phyloP scores from a whole-genome alignment of 83 land plant genomes.

The Larix sibirica region DNA sequence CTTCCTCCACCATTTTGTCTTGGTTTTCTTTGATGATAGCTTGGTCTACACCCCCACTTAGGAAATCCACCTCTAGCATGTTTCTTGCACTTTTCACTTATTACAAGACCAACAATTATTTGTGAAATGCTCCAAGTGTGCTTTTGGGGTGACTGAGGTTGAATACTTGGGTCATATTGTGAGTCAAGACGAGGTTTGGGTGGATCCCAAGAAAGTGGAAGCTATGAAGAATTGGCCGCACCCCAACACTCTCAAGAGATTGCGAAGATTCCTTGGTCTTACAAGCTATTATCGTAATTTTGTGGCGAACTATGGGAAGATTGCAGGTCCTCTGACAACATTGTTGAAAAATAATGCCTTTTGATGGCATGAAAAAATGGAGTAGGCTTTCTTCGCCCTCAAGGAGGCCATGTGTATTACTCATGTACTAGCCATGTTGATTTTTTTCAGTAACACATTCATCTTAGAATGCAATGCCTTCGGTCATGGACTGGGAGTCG shows the following conservation, averaged over 20 bases:
- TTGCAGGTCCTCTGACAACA: background rate
- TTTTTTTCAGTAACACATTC: background rate
- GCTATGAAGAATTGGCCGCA: background rate
- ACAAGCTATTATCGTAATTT: background rate
- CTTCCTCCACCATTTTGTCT: background rate
- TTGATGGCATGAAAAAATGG: background rate
- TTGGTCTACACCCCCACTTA: background rate
- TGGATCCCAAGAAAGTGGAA: background rate
- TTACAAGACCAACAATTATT: background rate
- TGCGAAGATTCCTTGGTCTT: background rate
- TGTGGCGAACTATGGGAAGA: background rate
- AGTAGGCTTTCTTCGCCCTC: background rate
- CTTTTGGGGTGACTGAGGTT: background rate
- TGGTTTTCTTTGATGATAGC: background rate
- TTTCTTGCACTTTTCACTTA: background rate
- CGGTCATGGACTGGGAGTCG: background rate
- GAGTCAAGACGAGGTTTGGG: background rate
- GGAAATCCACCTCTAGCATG: background rate
- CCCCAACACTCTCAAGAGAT: background rate
- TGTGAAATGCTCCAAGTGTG: background rate
- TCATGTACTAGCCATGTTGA: background rate
- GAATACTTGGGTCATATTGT: background rate
- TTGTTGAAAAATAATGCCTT: background rate
- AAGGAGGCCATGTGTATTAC: background rate
- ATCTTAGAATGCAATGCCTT: background rate